These are phyloP conservation scores for Macadamia integrifolia DNA, from an alignment of 164 flowering plant species.

Conservation along the genomic window DNA sequence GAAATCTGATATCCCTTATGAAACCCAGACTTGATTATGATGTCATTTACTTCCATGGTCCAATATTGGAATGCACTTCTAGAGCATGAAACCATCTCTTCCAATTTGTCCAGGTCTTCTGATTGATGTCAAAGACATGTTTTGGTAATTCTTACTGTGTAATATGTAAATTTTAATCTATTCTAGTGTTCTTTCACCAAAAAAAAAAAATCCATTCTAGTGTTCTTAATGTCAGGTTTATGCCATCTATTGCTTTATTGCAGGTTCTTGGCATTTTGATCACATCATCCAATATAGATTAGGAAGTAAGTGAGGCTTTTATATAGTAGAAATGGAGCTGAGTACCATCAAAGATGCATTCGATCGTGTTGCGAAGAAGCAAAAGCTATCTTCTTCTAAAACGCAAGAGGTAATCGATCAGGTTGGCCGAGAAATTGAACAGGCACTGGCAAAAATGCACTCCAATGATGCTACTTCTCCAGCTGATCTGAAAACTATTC, in stretches of 20 bases:
- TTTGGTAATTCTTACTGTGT: too few species aligned
- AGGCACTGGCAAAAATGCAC: slow-evolving; percentile 38
- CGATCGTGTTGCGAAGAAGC: slow-evolving; percentile 78
- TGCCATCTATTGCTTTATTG: slow-evolving; percentile 4
- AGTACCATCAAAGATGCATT: slow-evolving; percentile 72
- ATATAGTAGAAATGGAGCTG: slow-evolving; percentile 52
- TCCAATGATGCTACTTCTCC: slow-evolving; percentile 15
- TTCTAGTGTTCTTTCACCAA: too few species aligned
- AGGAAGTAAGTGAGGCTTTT: neutral
- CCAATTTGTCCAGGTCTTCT: too few species aligned
- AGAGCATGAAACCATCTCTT: too few species aligned
- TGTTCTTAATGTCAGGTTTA: too few species aligned
- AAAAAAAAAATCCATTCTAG: too few species aligned
- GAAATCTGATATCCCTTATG: too few species aligned
- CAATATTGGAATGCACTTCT: too few species aligned
- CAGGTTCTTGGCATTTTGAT: slow-evolving; percentile 11
- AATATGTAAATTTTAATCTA: too few species aligned
- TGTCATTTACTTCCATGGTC: too few species aligned
- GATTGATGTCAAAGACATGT: too few species aligned
- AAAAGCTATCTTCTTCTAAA: slow-evolving; percentile 57
- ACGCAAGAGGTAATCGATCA: slow-evolving; percentile 62
- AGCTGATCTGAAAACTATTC: slow-evolving; percentile 32
- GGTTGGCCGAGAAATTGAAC: slow-evolving; percentile 52
- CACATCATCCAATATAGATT: neutral
- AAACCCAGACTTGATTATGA: too few species aligned